A percentile compares a stretch with the other conserved stretches of the same genome.
Conservation (phyloP, 768 basidiomycete species). For the Boletellus emodensis region DNA sequence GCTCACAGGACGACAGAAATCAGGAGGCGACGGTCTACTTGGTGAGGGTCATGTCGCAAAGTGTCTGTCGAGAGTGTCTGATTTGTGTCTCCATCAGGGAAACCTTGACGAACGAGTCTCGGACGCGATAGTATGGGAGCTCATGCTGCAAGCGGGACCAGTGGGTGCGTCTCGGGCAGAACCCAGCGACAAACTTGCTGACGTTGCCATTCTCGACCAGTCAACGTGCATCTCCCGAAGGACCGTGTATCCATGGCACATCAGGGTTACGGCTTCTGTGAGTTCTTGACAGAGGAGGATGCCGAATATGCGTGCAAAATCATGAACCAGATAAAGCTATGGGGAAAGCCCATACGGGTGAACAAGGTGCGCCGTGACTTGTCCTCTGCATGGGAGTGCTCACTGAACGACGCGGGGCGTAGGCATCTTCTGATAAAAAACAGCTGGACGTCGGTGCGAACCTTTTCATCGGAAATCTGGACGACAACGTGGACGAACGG, state of each 20-base stretch:
- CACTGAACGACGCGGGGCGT: conserved; percentile 13
- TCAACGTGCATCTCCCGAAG: conserved; percentile 97
- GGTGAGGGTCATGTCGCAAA: conserved; percentile 35
- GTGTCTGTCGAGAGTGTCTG: not conserved
- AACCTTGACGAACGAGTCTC: conserved; percentile 95
- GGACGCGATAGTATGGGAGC: conserved; percentile 94
- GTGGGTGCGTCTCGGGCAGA: conserved; percentile 62
- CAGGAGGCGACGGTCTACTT: conserved; percentile 90
- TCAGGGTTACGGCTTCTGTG: conserved; percentile 99
- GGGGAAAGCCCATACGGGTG: conserved; percentile 97
- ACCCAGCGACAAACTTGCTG: not conserved
- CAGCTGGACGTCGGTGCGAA: conserved; percentile 98
- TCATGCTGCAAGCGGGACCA: conserved; percentile 99
- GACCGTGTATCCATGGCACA: conserved; percentile 98
- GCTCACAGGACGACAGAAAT: conserved; percentile 84
- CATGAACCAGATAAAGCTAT: conserved; percentile 99
- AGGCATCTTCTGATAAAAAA: conserved; percentile 98
- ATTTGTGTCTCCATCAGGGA: conserved; percentile 49
- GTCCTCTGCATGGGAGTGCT: not conserved
- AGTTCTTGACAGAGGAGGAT: conserved; percentile 98
- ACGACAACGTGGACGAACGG: conserved; percentile 92
- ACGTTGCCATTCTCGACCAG: conserved; percentile 35
- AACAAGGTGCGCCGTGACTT: conserved; percentile 75
- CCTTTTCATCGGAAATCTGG: conserved; percentile 92
- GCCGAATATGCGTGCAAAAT: conserved; percentile 99